Evolutionary conservation across 2,329 filamentous ascomycete genomes (phyloP).

Genomic region (Neonectria neomacrospora): DNA sequence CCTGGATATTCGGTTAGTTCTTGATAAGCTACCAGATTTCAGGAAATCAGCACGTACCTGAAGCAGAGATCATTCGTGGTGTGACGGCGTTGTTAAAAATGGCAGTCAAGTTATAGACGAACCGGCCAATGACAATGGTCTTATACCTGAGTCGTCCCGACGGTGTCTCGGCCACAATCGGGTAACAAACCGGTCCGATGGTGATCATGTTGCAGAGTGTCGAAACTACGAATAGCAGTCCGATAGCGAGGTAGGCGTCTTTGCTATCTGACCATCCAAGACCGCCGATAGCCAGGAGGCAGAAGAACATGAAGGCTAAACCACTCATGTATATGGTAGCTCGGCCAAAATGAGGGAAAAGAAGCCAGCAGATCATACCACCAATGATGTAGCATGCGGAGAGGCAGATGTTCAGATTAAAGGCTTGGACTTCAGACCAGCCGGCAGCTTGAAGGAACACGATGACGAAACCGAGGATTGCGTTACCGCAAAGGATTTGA

Average conservation of each 20-base stretch:
- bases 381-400: constrained; percentile 55
- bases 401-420: constrained; percentile 53
- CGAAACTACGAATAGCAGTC: constrained; percentile 45
- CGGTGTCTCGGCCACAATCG: constrained; percentile 53
- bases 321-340: constrained; percentile 55
- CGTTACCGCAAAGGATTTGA: constrained; percentile 51
- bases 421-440: constrained; percentile 49
- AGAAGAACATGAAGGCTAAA: constrained; percentile 52
- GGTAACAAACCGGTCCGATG: constrained; percentile 51
- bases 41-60: constrained; percentile 1
- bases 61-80: constrained; percentile 46
- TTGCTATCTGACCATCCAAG: constrained; percentile 24
- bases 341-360: constrained; percentile 54
- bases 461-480: constrained; percentile 51
- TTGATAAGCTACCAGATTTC: neutral
- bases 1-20: constrained; percentile 29
- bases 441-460: constrained; percentile 54
- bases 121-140: constrained; percentile 57
- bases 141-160: constrained; percentile 57
- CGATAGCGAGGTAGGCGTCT: constrained; percentile 25
- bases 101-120: constrained; percentile 55
- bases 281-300: constrained; percentile 42
- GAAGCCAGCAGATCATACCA: constrained; percentile 53
- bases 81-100: constrained; percentile 54
- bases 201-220: constrained; percentile 50